Conservation (phyloP, 225 moss, liverwort and hornwort genomes). For the Anthoceros angustus region DNA sequence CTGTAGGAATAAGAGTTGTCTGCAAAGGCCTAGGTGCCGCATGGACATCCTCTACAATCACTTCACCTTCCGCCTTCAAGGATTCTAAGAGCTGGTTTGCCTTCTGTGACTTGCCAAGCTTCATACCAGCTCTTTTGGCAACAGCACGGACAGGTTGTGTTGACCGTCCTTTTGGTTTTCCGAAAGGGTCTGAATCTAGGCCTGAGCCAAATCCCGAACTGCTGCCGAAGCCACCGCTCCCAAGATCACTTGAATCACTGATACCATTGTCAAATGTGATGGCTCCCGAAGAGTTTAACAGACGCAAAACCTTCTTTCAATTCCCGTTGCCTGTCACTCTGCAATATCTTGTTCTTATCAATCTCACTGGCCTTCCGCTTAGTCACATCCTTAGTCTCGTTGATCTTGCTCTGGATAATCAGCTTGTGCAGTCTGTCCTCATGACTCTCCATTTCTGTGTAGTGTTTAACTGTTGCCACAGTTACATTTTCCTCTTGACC, state of each 20-base stretch:
- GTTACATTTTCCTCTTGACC: slow-evolving; percentile 97
- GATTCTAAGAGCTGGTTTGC: slow-evolving; percentile 90
- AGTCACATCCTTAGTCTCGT: slow-evolving; percentile 85
- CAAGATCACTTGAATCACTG: slow-evolving; percentile 20
- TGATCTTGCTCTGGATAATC: slow-evolving; percentile 90
- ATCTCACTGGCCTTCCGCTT: slow-evolving; percentile 95
- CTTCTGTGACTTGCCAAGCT: slow-evolving; percentile 86
- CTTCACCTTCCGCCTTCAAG: slow-evolving; percentile 92
- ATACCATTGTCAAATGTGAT: slow-evolving; percentile 80
- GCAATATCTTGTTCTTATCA: slow-evolving; percentile 58
- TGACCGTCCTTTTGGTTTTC: too few species aligned
- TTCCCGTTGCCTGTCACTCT: slow-evolving; percentile 84
- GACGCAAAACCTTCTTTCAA: slow-evolving; percentile 46
- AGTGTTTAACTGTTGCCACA: slow-evolving; percentile 86
- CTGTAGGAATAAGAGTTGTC: slow-evolving; percentile 39
- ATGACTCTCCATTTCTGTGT: slow-evolving; percentile 94
- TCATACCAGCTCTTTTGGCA: too few species aligned
- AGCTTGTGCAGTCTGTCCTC: slow-evolving; percentile 94
- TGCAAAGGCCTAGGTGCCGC: slow-evolving; percentile 45
- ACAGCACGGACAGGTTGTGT: too few species aligned
- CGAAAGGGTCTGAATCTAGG: too few species aligned
- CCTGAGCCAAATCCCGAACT: too few species aligned
- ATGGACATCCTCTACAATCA: too few species aligned
- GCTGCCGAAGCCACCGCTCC: too few species aligned
- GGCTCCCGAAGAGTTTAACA: slow-evolving; percentile 44